Base-by-base conservation (phyloP, 73 alveolate genomes). In the Stentor roeselii region DNA sequence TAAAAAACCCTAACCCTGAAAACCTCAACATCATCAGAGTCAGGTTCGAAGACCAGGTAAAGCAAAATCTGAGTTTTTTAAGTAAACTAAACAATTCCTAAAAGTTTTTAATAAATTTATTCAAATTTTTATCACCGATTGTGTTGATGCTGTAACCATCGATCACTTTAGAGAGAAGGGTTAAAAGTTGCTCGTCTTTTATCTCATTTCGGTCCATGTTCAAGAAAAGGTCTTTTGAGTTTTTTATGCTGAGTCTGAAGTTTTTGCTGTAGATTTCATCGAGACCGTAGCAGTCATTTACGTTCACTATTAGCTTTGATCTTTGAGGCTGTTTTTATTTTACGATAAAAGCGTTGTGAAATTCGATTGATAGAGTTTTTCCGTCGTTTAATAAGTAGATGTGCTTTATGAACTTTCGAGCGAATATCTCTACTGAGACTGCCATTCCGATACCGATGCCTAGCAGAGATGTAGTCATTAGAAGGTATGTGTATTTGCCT, bases 271-370 rank as follows among this genome's bases (percentile, higher is more conserved):
- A 50, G 21, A 50, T 50, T 21, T 50, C 67, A 50, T 50, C 67
- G 21, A 50, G 67, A 6, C 67, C 67, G 21, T 6, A 11, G 67
- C 67, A 50, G 6, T 50, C 21, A 11, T 21, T 21, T 11, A 50
- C 21, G 21, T 50, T 21, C 6, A 50, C 21, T 50, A 11, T 50
- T 50, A 50, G 67, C 21, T 50, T 21, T 50, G 67, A 50, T 11
- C 21, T 21, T 11, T 50, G 6, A 67, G 27, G 11, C 80, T 67
- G 41, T 1, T 27, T 67, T 30, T 30, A n/a, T 67, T 21, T 67
- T 67, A 67, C 80, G 11, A 40, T 67, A 67, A 67, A 67, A 67
- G 80, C 80, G 34, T 40, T 67, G 2, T 67, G 80, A 32, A 67
- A 67, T 21, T 36, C 34, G 41, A 67, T 0, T 30, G 34, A 0